Percentiles rank a stretch among this genome's conserved stretches.
Conservation (phyloP, 2,329 filamentous ascomycete species). For the Penicillium sp. region DNA sequence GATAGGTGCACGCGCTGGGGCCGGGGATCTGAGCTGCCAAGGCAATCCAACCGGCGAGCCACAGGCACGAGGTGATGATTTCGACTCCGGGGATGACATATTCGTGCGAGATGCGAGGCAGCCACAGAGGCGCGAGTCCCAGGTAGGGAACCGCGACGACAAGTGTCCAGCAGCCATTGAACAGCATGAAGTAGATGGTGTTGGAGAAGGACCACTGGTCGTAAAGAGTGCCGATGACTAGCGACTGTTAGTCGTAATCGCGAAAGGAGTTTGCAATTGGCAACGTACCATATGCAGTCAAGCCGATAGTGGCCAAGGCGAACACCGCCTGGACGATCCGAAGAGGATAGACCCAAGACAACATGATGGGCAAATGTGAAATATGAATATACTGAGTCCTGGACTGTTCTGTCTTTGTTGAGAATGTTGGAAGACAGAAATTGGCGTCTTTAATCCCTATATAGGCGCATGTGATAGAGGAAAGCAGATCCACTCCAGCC, state of each 20-base stretch:
- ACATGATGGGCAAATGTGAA: slow-evolving; percentile 13
- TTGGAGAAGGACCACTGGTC: slow-evolving; percentile 25
- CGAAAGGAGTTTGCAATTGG: not conserved
- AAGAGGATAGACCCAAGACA: slow-evolving; percentile 24
- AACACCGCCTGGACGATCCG: slow-evolving; percentile 22
- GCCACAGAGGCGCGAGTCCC: slow-evolving; percentile 24
- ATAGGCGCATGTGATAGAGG: not conserved
- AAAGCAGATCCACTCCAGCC: slow-evolving; percentile 13
- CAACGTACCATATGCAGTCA: slow-evolving; percentile 21
- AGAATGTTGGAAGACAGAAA: not conserved
- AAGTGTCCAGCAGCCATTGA: slow-evolving; percentile 27
- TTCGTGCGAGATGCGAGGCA: slow-evolving; percentile 24
- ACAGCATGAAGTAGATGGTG: slow-evolving; percentile 25
- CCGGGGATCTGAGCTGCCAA: slow-evolving; percentile 21
- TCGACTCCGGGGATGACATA: slow-evolving; percentile 22
- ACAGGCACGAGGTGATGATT: slow-evolving; percentile 21
- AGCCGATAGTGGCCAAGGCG: slow-evolving; percentile 21
- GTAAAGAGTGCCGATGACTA: slow-evolving; percentile 22
- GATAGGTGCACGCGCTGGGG: slow-evolving; percentile 14
- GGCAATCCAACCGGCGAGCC: slow-evolving; percentile 25
- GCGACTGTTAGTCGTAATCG: slow-evolving; percentile 1
- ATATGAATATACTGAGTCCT: not conserved
- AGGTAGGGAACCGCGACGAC: slow-evolving; percentile 25
- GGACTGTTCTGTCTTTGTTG: not conserved
- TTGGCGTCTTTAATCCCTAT: not conserved